A percentile compares a stretch with the other conserved stretches of the same genome.
Evolutionary conservation across 73 alveolate genomes (phyloP).

Genomic region (Tetrahymena malaccensis): DNA sequence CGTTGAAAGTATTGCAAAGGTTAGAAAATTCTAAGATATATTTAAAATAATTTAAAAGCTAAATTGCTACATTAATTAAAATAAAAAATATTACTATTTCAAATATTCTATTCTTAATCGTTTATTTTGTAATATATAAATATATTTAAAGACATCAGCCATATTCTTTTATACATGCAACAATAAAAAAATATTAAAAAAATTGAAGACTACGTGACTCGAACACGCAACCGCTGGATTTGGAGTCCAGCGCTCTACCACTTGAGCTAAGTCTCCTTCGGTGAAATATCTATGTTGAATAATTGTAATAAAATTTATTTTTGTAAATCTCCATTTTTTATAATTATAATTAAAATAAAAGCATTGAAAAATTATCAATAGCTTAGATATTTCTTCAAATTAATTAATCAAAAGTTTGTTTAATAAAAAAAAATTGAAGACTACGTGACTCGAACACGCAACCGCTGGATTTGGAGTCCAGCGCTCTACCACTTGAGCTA

Average conservation of each 20-base stretch:
- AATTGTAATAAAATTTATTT: no score
- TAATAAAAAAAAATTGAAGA: constrained; percentile 26
- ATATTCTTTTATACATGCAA: not conserved
- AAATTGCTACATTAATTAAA: no score
- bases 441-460: constrained; percentile 53
- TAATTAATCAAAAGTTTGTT: not conserved
- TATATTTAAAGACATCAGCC: no score
- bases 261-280: constrained; percentile 46
- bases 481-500: constrained; percentile 53
- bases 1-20: not conserved
- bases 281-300: not conserved
- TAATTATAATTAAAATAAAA: no score
- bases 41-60: no score
- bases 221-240: constrained; percentile 52
- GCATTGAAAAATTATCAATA: not conserved
- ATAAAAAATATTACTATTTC: no score
- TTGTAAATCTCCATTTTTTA: not conserved
- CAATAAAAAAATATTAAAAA: not conserved
- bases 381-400: not conserved
- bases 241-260: constrained; percentile 54
- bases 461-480: constrained; percentile 51
- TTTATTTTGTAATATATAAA: no score
- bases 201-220: constrained; percentile 47
- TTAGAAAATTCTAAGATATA: not conserved
- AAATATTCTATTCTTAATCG: no score